A percentile compares a stretch with the other conserved stretches of the same genome.
Evolutionary conservation across 768 basidiomycete species (phyloP).

Genomic region (Chalciporus sphaerocephalus): DNA sequence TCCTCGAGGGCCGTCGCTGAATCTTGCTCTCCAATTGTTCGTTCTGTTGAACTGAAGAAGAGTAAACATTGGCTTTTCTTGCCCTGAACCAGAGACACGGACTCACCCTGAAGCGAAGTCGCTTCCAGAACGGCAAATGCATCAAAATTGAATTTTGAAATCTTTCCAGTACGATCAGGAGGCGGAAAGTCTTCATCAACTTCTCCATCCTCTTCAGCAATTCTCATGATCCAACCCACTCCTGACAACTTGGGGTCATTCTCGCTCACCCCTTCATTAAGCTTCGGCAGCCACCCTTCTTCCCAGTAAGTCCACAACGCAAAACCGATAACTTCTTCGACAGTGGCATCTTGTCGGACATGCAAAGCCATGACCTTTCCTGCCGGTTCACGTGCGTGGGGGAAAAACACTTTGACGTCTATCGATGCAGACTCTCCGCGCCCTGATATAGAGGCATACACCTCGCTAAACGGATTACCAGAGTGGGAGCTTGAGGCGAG

Average conservation of each 20-base stretch:
- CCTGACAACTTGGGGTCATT: slow-evolving; percentile 70
- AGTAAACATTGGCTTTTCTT: slow-evolving; percentile 1
- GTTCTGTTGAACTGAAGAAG: slow-evolving; percentile 66
- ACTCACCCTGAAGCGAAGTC: slow-evolving; percentile 60
- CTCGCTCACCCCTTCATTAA: slow-evolving; percentile 63
- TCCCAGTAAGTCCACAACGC: slow-evolving; percentile 94
- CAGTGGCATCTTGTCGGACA: slow-evolving; percentile 81
- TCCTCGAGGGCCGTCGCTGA: slow-evolving; percentile 68
- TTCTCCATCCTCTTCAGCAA: slow-evolving; percentile 96
- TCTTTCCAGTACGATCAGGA: slow-evolving; percentile 85
- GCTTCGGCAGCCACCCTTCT: slow-evolving; percentile 70
- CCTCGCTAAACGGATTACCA: slow-evolving; percentile 82
- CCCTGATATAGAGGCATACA: slow-evolving; percentile 83
- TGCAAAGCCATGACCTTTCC: slow-evolving; percentile 65
- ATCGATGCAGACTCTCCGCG: slow-evolving; percentile 61
- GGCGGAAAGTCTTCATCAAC: slow-evolving; percentile 99
- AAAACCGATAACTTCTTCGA: slow-evolving; percentile 95
- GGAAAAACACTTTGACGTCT: slow-evolving; percentile 79
- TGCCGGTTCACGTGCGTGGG: slow-evolving; percentile 60
- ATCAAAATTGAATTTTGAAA: slow-evolving; percentile 84
- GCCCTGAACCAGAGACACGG: background rate
- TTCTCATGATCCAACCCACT: slow-evolving; percentile 87
- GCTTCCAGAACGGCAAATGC: slow-evolving; percentile 88
- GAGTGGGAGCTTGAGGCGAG: slow-evolving; percentile 59
- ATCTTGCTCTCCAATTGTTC: slow-evolving; percentile 74